phyloP scores from a whole-genome alignment of 176 grass and related monocot species.

The Echinochloa phyllopogon region DNA sequence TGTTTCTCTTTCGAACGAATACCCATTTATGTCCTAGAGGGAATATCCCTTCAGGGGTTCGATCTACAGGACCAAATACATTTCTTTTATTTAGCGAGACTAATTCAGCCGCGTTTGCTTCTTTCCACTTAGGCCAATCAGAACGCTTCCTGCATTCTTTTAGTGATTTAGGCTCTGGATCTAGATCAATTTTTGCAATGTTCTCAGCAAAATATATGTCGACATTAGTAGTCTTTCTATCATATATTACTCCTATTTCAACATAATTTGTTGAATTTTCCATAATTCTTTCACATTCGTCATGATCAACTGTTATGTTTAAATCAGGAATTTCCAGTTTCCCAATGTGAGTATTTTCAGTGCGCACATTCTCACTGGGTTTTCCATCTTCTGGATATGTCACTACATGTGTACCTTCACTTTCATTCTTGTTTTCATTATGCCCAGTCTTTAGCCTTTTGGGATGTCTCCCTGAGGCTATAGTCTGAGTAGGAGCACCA shows the following conservation, averaged over 20 bases:
- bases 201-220: neutral
- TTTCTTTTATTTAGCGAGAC: neutral
- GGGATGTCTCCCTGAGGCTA: neutral
- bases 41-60: neutral
- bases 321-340: neutral
- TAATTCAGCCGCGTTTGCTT: neutral
- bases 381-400: neutral
- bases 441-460: neutral
- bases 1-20: neutral
- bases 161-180: neutral
- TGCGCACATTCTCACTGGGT: neutral
- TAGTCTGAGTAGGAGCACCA: neutral
- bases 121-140: neutral
- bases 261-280: constrained; percentile 16
- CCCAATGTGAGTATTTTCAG: neutral
- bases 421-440: neutral
- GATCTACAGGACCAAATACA: neutral
- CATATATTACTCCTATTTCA: neutral
- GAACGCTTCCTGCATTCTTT: neutral
- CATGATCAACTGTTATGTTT: neutral
- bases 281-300: neutral
- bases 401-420: neutral
- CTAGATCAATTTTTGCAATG: neutral
- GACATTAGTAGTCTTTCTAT: neutral
- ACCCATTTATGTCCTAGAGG: neutral